Evolutionary conservation across 768 basidiomycete species (phyloP), one percentile per base, ranked within the genome.

Genomic region (Albatrellus ellisii): DNA sequence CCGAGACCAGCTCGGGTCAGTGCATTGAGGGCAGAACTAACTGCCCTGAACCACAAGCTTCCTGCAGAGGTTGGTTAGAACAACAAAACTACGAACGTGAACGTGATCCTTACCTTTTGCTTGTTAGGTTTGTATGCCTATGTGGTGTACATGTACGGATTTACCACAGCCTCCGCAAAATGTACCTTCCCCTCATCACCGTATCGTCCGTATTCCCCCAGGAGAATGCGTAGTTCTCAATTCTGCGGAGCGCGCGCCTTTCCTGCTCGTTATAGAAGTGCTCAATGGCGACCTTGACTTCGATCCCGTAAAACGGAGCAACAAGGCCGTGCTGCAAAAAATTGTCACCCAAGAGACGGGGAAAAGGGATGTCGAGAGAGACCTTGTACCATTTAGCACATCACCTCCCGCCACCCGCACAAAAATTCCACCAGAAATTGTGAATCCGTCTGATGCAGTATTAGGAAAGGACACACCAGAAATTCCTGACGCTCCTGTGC

Each of bases 211-310:
- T 49, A 94, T 99, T 54, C 92, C 94, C 9, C 94, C 95, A 2
- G 89, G 92, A 11, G 95, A 99, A 65, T 85, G 88, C 43, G 95
- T 98, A 34, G 95, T 98, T 8, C 72, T 99, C 21, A 99, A 99
- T 57, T 98, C 94, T 15, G 95, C 95, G 3, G 92, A 99, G 60
- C 75, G 86, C 26, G 91, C 90, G 0, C 95, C 95, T 4, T 99
- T 87, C 57, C 69, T 99, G 15, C 72, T 99, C 18, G 70, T 92
- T 46, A 75, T 98, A 44, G 95, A 99, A 60, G 81, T 98, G 34
- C 68, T 98, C 24, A 74, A 77, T 46, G 79, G 77, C 25, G 94
- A 98, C 52, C 71, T 99, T 26, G 86, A 94, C 57, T 98, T 99
- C 56, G 86, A 95, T 54, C 87, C 94, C 1, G 58, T 62, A 9